Percentiles rank a stretch among this genome's conserved stretches.
Conservation (phyloP, 2,329 filamentous ascomycete genomes). For the Domatiomyces catenatus region DNA sequence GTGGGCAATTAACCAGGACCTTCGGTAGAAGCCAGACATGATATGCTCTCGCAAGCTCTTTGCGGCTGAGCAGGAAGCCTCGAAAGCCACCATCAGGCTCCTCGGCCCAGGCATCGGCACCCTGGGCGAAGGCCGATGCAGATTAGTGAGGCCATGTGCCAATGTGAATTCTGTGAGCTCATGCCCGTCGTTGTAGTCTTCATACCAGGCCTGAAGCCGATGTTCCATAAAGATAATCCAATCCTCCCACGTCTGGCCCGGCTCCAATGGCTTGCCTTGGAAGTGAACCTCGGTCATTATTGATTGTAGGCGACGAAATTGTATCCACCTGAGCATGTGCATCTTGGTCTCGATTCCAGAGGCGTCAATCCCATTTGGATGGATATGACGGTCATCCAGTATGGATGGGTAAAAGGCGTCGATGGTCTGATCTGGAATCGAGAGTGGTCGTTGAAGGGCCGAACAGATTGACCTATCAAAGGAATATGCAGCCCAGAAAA, state of each 20-base stretch:
- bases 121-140: conserved; percentile 18
- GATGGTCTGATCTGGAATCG: conserved; percentile 19
- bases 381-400: conserved; percentile 17
- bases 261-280: conserved; percentile 17
- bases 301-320: conserved; percentile 17
- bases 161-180: conserved; percentile 17
- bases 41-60: conserved; percentile 17
- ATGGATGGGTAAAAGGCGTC: conserved; percentile 16
- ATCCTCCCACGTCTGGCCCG: conserved; percentile 17
- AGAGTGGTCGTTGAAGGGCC: conserved; percentile 18
- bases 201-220: conserved; percentile 16
- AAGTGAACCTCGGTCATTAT: conserved; percentile 19
- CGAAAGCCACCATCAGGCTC: conserved; percentile 19
- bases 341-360: conserved; percentile 16
- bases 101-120: conserved; percentile 14
- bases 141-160: conserved; percentile 16
- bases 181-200: conserved; percentile 17
- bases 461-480: conserved; percentile 19
- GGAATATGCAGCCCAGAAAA: conserved; percentile 19
- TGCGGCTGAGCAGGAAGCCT: conserved; percentile 16
- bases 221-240: conserved; percentile 18
- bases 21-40: conserved; percentile 16
- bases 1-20: conserved; percentile 18
- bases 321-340: conserved; percentile 16
- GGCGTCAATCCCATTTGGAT: conserved; percentile 14